Evolutionary conservation across 179 eudicot species (phyloP).

Genomic region (Carnegiea gigantea): DNA sequence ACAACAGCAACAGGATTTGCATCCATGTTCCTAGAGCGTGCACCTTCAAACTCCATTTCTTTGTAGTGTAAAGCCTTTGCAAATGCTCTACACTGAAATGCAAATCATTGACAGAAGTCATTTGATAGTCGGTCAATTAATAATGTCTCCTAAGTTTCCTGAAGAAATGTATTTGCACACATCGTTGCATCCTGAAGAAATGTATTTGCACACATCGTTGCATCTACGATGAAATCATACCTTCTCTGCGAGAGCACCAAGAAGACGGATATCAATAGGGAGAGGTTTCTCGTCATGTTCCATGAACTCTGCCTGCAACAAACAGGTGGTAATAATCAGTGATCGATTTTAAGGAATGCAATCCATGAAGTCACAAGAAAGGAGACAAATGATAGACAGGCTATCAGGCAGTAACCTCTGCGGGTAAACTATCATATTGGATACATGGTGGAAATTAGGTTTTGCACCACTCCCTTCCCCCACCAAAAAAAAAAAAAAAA

Average conservation of each 20-base stretch:
- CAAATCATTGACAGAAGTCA: conserved; percentile 24
- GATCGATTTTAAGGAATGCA: neutral
- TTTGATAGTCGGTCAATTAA: neutral
- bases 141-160: neutral
- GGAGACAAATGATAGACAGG: neutral
- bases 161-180: neutral
- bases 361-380: neutral
- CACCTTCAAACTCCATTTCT: conserved; percentile 99
- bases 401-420: neutral
- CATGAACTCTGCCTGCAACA: conserved; percentile 94
- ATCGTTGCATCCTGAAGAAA: conserved; percentile 1
- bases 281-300: conserved; percentile 98
- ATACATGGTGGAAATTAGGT: neutral
- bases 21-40: conserved; percentile 87
- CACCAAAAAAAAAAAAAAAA: neutral
- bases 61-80: conserved; percentile 99
- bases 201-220: neutral
- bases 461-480: neutral
- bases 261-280: conserved; percentile 97
- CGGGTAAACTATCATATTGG: neutral
- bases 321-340: conserved; percentile 17
- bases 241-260: conserved; percentile 99
- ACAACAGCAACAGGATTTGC: conserved; percentile 93
- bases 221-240: conserved; percentile 32
- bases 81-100: conserved; percentile 91